Evolutionary conservation across 768 basidiomycete species (phyloP), one percentile per base, ranked within the genome.

Genomic region (Lyophyllum atratum): DNA sequence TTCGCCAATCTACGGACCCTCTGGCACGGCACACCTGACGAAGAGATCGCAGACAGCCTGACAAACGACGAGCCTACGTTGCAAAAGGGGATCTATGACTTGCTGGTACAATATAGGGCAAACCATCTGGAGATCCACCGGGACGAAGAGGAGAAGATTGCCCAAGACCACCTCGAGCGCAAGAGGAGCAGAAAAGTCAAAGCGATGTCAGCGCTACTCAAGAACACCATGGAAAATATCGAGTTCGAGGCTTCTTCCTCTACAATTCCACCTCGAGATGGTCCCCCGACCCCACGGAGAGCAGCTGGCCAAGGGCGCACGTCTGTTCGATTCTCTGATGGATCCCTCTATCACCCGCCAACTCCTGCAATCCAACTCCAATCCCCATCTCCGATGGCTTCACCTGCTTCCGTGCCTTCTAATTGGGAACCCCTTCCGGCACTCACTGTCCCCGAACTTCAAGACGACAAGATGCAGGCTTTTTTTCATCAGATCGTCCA

Each of bases 31-130:
- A 83, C 85, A 1, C 74, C 85, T 2, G 92, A 95, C 52, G 80
- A 82, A 10, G 86, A 89, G 28, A 85, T 98, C 53, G 77, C 86
- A 48, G 78, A 82, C 48, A 86, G 83, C 52, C 76, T 99, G 64
- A 79, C 73, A 67, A 86, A 80, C 64, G 65, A 75, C 50, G 84
- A 87, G 54, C 85, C 85, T 49, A 95, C 90, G 26, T 95, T 93
- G 91, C 93, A 98, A 70, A 98, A 99, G 73, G 93, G 92, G 0
- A 91, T 98, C 47, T 99, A 99, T 72, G 87, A 92, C 66, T 75
- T 98, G 4, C 80, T 99, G n/a, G 78, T 89, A 53, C 85, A 85
- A 60, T 98, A 97, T 73, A 85, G 95, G 43, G 82, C 82, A 49
- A 84, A 81, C 62, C 85, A 87, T 54, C 69, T 92, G 42, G 88